Evolutionary conservation across 2,329 filamentous ascomycete genomes (phyloP).

Genomic region (Aphanoascus verrucosus): DNA sequence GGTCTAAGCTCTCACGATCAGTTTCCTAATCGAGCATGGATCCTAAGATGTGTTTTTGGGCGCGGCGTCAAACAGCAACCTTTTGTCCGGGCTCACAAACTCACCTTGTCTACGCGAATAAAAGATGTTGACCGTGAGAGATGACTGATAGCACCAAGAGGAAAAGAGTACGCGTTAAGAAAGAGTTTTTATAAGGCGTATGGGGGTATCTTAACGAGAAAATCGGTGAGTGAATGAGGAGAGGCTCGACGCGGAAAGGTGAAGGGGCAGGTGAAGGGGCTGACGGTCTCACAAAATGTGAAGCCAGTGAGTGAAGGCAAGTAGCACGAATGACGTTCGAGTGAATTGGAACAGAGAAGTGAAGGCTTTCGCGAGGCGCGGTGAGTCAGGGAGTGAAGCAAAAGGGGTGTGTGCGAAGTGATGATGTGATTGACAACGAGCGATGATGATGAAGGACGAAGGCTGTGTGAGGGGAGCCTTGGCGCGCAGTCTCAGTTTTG

Average conservation of each 20-base stretch:
- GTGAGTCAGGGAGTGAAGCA: not conserved
- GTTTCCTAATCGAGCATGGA: slow-evolving; percentile 3
- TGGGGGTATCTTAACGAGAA: not conserved
- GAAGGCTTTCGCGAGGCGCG: not conserved
- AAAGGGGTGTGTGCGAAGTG: not conserved
- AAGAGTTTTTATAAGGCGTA: not conserved
- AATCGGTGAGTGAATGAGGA: not conserved
- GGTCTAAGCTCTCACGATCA: slow-evolving; percentile 3
- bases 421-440: not conserved
- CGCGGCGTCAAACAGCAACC: not conserved
- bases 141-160: not conserved
- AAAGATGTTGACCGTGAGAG: not conserved
- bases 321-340: not conserved
- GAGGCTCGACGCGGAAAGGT: no score
- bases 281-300: not conserved
- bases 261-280: not conserved
- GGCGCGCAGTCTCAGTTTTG: not conserved
- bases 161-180: not conserved
- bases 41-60: not conserved
- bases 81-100: not conserved
- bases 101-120: slow-evolving; percentile 3
- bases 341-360: not conserved
- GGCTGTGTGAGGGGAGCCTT: slow-evolving; percentile 10
- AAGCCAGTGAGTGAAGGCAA: not conserved
- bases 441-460: not conserved